phyloP scores from a whole-genome alignment of 176 grass and related monocot genomes.

The Triticum turgidum region DNA sequence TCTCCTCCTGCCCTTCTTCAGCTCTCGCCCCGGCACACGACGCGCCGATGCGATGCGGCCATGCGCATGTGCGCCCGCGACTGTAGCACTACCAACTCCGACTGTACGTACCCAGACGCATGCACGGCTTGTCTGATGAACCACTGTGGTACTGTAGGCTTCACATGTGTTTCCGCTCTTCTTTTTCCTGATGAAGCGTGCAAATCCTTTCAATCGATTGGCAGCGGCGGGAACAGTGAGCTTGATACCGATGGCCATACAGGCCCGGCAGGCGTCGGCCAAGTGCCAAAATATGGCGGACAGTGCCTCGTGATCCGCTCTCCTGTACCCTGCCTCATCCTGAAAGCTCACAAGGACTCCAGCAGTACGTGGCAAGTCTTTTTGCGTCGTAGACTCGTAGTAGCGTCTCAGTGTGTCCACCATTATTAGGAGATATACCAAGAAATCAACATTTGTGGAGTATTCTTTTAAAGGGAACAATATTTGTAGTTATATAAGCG shows the following conservation, averaged over 20 bases:
- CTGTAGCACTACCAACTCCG: too few relatives aligned
- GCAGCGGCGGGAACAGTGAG: not conserved
- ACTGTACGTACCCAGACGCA: not conserved
- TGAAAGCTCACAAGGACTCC: too few relatives aligned
- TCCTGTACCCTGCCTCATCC: too few relatives aligned
- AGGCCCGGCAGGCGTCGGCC: not conserved
- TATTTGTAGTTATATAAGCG: too few relatives aligned
- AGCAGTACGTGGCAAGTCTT: too few relatives aligned
- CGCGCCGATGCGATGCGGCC: not conserved
- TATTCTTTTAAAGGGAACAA: too few relatives aligned
- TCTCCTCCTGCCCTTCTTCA: too few relatives aligned
- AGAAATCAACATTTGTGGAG: too few relatives aligned
- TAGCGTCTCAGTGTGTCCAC: too few relatives aligned
- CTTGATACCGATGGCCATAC: not conserved
- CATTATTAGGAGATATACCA: too few relatives aligned
- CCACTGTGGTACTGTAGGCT: not conserved
- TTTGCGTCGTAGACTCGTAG: too few relatives aligned
- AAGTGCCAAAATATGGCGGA: not conserved
- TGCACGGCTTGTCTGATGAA: not conserved
- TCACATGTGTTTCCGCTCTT: not conserved
- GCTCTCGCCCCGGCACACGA: too few relatives aligned
- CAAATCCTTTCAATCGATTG: not conserved
- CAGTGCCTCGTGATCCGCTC: not conserved
- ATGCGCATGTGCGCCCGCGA: not conserved
- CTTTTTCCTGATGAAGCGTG: not conserved